phyloP scores from a whole-genome alignment of 2,329 filamentous ascomycete species.

The Trichoderma gracile region DNA sequence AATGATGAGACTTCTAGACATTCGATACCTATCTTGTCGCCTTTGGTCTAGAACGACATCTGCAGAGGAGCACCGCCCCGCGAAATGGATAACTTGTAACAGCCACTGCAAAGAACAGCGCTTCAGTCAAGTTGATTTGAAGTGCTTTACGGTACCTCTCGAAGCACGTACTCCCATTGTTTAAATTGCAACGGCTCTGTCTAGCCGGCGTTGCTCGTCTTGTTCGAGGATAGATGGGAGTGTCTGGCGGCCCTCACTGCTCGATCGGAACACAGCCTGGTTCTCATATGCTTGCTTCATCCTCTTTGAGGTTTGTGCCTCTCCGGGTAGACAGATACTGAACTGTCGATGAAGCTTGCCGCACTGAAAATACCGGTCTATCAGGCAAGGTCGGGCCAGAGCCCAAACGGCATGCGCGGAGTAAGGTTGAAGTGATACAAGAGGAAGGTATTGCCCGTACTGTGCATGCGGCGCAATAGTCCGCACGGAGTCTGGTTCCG shows the following conservation, averaged over 20 bases:
- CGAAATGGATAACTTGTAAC: too few relatives aligned
- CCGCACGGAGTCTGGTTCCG: constrained; percentile 7
- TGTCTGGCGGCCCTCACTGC: constrained; percentile 20
- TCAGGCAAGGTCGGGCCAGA: background rate
- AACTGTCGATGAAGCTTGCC: background rate
- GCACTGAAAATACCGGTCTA: background rate
- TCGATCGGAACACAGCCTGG: constrained; percentile 25
- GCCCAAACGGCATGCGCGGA: background rate
- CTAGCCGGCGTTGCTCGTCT: constrained; percentile 26
- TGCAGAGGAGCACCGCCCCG: too few relatives aligned
- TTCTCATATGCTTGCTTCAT: constrained; percentile 28
- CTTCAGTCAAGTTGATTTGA: too few relatives aligned
- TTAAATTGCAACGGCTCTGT: too few relatives aligned
- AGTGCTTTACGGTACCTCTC: too few relatives aligned
- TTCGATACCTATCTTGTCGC: too few relatives aligned
- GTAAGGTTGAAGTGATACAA: background rate
- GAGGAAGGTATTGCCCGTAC: background rate
- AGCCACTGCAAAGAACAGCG: too few relatives aligned
- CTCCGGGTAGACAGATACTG: constrained; percentile 22
- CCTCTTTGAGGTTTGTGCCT: constrained; percentile 19
- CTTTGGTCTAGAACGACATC: too few relatives aligned
- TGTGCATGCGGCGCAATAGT: background rate
- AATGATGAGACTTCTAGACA: too few relatives aligned
- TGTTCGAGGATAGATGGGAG: constrained; percentile 16
- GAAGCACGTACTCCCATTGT: too few relatives aligned